Evolutionary conservation across 2,329 filamentous ascomycete genomes (phyloP), one percentile per base, ranked within the genome.

Genomic region (Aspergillus felis): DNA sequence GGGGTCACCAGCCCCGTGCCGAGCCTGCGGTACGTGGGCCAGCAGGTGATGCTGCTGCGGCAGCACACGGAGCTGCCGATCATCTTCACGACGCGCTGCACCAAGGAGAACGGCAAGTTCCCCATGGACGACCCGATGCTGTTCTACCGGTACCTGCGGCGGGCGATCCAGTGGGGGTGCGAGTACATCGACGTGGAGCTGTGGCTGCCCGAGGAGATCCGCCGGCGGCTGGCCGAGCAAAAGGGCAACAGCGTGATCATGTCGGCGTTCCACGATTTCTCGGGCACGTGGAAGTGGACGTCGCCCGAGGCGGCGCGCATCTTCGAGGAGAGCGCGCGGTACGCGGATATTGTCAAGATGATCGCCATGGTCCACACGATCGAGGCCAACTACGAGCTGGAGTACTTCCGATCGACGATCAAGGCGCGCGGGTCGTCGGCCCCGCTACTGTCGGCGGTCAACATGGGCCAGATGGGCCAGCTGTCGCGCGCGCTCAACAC

Each of bases 221-320:
- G 91, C 61, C 81, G 81, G 61, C 82, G 79, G 58, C 75, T 95
- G 9, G 88, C 85, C 54, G 84, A 88, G 64, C 81, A 84, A 54
- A 87, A 88, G 63, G 90, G 90, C 2, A 89, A 86, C 74, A 93
- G 88, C 67, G 88, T 87, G 63, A 91, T 96, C 73, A 92, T 95
- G 79, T 93, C 90, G n/a, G 91, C 91, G 12, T 94, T 93, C 68
- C 91, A 95, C 71, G 91, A 94, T 76, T 93, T 93, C 68, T 92
- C 90, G 0, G 89, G 90, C 1, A 87, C 81, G 0, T 93, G 93
- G 80, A 90, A 87, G 67, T 95, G 91, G 91, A 88, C 88, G 0
- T 90, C 89, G 0, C 76, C 83, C 6, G 83, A 89, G 63, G 90
- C 90, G 1, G 84, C 89, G 66, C 78, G 83, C 10, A 82, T 93